These are phyloP conservation scores for Penicillium parvum DNA, from an alignment of 495 filamentous ascomycete genomes.

Conservation along the genomic window DNA sequence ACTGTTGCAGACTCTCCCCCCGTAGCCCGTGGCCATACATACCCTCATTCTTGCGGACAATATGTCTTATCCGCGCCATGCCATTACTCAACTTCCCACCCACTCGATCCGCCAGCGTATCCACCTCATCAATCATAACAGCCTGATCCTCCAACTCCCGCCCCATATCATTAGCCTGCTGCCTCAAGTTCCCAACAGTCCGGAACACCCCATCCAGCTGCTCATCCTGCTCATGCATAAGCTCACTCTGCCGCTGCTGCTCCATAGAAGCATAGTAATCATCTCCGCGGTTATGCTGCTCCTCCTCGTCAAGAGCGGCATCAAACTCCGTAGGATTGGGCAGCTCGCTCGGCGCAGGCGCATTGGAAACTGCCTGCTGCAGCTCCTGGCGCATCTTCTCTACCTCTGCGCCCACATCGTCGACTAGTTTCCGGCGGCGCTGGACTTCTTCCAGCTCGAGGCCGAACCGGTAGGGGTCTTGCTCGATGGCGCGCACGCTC, in stretches of 20 bases:
- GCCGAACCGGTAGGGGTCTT: conserved; percentile 84
- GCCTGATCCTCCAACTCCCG: conserved; percentile 91
- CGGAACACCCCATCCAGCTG: conserved; percentile 86
- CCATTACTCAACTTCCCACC: conserved; percentile 81
- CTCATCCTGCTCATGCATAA: conserved; percentile 95
- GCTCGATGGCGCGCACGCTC: conserved; percentile 82
- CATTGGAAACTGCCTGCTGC: conserved; percentile 45
- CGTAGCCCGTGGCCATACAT: too few species aligned
- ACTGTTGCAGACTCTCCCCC: neutral
- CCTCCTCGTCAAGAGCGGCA: conserved; percentile 33
- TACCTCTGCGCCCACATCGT: conserved; percentile 83
- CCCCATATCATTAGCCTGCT: conserved; percentile 93
- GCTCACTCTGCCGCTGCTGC: conserved; percentile 81
- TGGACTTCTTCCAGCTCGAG: conserved; percentile 79
- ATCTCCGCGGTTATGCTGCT: conserved; percentile 41
- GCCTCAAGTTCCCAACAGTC: conserved; percentile 82
- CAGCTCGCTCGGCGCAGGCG: conserved; percentile 38
- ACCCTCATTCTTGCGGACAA: conserved; percentile 93
- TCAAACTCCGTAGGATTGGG: conserved; percentile 72
- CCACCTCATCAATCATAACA: conserved; percentile 74
- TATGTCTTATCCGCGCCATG: conserved; percentile 75
- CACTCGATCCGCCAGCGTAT: conserved; percentile 78
- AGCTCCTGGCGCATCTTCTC: conserved; percentile 86
- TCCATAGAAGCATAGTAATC: conserved; percentile 83
- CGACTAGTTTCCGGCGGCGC: conserved; percentile 74